Base-by-base conservation (phyloP, 495 filamentous ascomycete genomes). In the Amniculicola lignicola region DNA sequence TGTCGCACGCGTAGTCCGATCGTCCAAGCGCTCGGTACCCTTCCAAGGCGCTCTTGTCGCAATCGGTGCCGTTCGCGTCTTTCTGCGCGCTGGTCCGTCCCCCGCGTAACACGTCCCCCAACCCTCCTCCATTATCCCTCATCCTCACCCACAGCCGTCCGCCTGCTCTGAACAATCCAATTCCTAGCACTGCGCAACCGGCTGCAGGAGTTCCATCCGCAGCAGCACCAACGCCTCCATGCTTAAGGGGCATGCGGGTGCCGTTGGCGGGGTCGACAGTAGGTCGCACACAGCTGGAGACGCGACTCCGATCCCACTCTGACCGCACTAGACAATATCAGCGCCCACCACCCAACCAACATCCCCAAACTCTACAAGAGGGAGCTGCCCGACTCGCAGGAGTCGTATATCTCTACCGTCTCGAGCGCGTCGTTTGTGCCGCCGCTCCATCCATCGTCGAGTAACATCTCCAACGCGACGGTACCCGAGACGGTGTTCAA, bases 331-430 rank as follows among this genome's bases (percentile, higher is more conserved):
- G 57, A 49, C 21, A 54, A 48, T 22, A 6, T 47, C 38, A 36
- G 10, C 50, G 24, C 22, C 47, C 42, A 27, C 24, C 45, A 41
- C 24, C 49, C 57, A 9, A 15, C 57, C 33, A 21, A 5, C 31
- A 54, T 54, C 21, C 16, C 57, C 15, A 27, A 46, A 18, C 43
- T 59, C 27, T 59, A 60, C 47, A 48, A 39, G 25, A 41, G 42
- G 24, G 57, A 60, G 19, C 58, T 56, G 37, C 61, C 56, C 7
- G 52, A 54, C 33, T 65, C 62, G 28, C 62, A 65, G 40, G 62
- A 65, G 43, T 65, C 62, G 1, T 57, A 33, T 16, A 31, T 65
- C 14, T 65, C 62, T 14, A 29, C 45, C 2, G 43, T 54, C 4
- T 54, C 52, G 7, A 54, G 57, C 22, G 54, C 41, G 28, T 53